Evolutionary conservation across 2,329 filamentous ascomycete species (phyloP).

Genomic region (Neopestalotiopsis rosae): DNA sequence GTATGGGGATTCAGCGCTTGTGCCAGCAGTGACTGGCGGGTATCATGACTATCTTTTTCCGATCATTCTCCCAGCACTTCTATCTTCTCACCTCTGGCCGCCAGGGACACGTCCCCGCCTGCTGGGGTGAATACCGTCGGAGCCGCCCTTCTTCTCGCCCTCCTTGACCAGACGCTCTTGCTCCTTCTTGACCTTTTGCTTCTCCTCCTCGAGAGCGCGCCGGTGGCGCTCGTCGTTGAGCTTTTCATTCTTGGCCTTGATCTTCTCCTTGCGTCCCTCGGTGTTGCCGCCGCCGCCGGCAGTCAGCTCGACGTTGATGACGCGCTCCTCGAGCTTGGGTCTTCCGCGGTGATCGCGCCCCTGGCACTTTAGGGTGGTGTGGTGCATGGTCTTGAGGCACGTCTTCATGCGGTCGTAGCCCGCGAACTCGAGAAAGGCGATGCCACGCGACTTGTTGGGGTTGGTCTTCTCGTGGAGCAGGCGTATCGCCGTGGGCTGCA

Average conservation of each 20-base stretch:
- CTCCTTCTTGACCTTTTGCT: conserved; percentile 43
- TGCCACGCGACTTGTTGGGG: conserved; percentile 71
- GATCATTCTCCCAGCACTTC: background rate
- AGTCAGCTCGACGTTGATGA: conserved; percentile 93
- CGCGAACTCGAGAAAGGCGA: conserved; percentile 89
- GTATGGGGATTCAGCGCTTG: background rate
- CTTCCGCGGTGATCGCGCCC: conserved; percentile 41
- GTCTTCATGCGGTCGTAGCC: conserved; percentile 90
- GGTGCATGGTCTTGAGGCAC: conserved; percentile 88
- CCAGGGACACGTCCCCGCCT: conserved; percentile 43
- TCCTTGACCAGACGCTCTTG: conserved; percentile 33
- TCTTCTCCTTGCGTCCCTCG: conserved; percentile 73
- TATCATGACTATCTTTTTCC: background rate
- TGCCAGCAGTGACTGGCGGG: background rate
- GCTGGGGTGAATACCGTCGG: conserved; percentile 56
- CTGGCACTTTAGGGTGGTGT: conserved; percentile 70
- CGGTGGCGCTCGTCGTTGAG: conserved; percentile 69
- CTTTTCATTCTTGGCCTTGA: conserved; percentile 85
- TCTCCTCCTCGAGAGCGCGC: conserved; percentile 50
- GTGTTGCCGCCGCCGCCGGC: conserved; percentile 87
- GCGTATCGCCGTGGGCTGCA: conserved; percentile 73
- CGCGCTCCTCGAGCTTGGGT: conserved; percentile 58
- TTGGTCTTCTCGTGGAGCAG: conserved; percentile 72
- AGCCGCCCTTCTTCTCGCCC: conserved; percentile 35
- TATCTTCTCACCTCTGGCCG: background rate